Percentiles rank a stretch among this genome's conserved stretches.
Evolutionary conservation across 192 early-diverging fungal genomes (phyloP).

Genomic region (Umbelopsis ramanniana): DNA sequence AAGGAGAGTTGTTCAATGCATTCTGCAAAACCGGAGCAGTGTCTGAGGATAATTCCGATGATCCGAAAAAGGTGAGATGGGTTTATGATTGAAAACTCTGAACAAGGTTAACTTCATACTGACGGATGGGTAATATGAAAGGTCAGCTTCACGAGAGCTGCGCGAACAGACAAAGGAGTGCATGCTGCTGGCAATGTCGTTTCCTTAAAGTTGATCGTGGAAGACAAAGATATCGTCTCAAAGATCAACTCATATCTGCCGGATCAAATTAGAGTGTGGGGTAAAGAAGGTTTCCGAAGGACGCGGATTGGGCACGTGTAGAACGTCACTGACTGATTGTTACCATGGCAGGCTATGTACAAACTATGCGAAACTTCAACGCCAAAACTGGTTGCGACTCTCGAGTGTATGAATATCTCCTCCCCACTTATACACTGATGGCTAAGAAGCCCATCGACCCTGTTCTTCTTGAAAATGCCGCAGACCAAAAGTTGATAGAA

Average conservation of each 20-base stretch:
- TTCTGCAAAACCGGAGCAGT: slow-evolving; percentile 80
- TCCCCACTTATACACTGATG: slow-evolving; percentile 90
- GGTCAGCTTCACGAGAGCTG: slow-evolving; percentile 87
- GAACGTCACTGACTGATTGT: too few species aligned
- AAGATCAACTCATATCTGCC: slow-evolving; percentile 87
- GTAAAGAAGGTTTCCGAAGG: slow-evolving; percentile 33
- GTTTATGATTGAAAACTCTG: background rate
- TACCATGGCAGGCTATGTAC: slow-evolving; percentile 58
- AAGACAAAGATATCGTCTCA: slow-evolving; percentile 70
- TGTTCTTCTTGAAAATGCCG: background rate
- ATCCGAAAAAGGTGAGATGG: slow-evolving; percentile 66
- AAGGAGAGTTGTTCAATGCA: slow-evolving; percentile 89
- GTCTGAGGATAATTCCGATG: slow-evolving; percentile 84
- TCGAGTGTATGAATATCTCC: slow-evolving; percentile 94
- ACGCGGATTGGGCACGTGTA: too few species aligned
- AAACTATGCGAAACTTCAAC: slow-evolving; percentile 79
- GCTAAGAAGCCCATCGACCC: slow-evolving; percentile 20
- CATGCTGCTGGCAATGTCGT: slow-evolving; percentile 97
- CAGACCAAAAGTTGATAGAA: background rate
- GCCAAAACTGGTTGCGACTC: slow-evolving; percentile 92
- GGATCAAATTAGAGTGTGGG: slow-evolving; percentile 89
- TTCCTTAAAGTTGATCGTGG: slow-evolving; percentile 88
- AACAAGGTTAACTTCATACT: background rate
- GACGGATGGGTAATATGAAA: slow-evolving; percentile 24
- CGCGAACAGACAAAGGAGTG: slow-evolving; percentile 98